A percentile compares a stretch with the other conserved stretches of the same genome.
Evolutionary conservation across 495 filamentous ascomycete species (phyloP).

Genomic region (Platismatia glauca): DNA sequence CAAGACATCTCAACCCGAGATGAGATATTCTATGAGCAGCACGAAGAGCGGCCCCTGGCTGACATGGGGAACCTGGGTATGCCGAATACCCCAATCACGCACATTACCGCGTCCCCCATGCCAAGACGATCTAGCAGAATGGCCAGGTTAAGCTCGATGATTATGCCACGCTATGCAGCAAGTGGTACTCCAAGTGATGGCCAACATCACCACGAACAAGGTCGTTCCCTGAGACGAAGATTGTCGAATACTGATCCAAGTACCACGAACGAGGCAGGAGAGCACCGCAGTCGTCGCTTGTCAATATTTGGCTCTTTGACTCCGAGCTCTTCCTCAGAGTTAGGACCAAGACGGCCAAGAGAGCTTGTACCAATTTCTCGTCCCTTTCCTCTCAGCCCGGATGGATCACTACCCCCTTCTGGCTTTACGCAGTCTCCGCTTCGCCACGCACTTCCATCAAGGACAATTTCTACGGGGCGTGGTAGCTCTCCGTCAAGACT

Average conservation of each 20-base stretch:
- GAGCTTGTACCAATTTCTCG: conserved; percentile 25
- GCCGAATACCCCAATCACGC: conserved; percentile 25
- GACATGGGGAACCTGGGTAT: conserved; percentile 24
- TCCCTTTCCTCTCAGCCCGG: conserved; percentile 21
- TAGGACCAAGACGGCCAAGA: conserved; percentile 23
- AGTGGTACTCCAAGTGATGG: conserved; percentile 37
- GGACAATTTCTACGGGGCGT: background rate
- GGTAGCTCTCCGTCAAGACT: conserved; percentile 8
- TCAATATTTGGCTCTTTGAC: conserved; percentile 27
- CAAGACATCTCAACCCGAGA: conserved; percentile 21
- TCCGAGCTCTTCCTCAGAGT: conserved; percentile 21
- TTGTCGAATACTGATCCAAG: conserved; percentile 16
- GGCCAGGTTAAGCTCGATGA: conserved; percentile 42
- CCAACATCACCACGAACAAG: conserved; percentile 42
- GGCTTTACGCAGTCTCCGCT: conserved; percentile 17
- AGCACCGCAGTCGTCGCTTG: conserved; percentile 15
- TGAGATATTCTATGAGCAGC: conserved; percentile 26
- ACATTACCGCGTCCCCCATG: conserved; percentile 29
- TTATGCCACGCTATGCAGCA: conserved; percentile 43
- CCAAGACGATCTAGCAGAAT: conserved; percentile 42
- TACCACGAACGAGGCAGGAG: background rate
- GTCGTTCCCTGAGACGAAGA: conserved; percentile 38
- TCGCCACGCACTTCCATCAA: conserved; percentile 15
- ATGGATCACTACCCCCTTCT: conserved; percentile 23
- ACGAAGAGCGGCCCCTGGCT: conserved; percentile 23